These are phyloP conservation scores for Entomortierella parvispora DNA, from an alignment of 192 early-diverging fungal genomes.

Conservation along the genomic window DNA sequence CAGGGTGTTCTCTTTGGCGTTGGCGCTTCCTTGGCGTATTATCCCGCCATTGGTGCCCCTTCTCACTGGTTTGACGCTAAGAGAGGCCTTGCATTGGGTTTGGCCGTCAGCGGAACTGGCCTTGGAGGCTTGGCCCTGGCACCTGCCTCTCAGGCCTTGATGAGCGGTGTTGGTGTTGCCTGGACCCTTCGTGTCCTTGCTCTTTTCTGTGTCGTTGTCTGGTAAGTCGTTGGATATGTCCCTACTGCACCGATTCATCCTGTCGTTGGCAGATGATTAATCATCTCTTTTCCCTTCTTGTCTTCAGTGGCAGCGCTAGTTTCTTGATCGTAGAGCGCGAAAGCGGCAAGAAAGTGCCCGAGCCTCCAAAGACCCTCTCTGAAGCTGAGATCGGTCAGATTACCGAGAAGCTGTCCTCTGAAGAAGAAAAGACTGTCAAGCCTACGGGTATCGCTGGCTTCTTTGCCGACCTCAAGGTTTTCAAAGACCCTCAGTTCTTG, in stretches of 20 bases:
- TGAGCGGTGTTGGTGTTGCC: constrained; percentile 63
- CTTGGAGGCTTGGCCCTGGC: constrained; percentile 77
- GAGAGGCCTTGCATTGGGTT: constrained; percentile 75
- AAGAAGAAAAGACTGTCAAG: constrained; percentile 11
- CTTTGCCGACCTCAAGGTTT: constrained; percentile 50
- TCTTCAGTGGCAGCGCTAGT: constrained; percentile 40
- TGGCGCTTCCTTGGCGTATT: constrained; percentile 70
- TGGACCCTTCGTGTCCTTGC: constrained; percentile 72
- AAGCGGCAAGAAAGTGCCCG: constrained; percentile 28
- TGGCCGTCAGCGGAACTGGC: constrained; percentile 80
- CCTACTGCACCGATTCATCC: not conserved
- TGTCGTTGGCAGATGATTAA: not conserved
- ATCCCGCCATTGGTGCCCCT: constrained; percentile 71
- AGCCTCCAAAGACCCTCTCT: constrained; percentile 18
- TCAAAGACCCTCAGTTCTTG: constrained; percentile 53
- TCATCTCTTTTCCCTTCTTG: not conserved
- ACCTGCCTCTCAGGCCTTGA: constrained; percentile 64
- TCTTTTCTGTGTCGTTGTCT: constrained; percentile 65
- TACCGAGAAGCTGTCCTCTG: constrained; percentile 30
- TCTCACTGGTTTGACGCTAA: constrained; percentile 76
- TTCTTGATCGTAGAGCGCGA: constrained; percentile 53
- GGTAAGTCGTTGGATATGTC: constrained; percentile 12
- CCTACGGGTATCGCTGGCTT: constrained; percentile 24
- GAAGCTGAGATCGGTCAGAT: constrained; percentile 38
- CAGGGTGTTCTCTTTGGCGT: constrained; percentile 82